phyloP scores from a whole-genome alignment of 495 filamentous ascomycete species.

The Clavariopsis aquatica region DNA sequence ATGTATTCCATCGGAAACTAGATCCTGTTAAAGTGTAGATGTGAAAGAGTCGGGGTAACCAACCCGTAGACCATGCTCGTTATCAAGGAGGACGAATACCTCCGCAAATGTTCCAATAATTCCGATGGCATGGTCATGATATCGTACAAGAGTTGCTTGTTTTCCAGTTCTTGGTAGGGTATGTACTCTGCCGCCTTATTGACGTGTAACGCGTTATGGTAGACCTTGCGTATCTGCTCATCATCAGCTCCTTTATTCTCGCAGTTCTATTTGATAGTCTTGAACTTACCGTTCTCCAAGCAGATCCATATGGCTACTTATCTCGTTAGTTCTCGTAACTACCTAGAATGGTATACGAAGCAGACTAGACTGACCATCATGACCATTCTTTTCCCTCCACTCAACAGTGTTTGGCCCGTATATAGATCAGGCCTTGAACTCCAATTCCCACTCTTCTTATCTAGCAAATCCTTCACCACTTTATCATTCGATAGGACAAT shows the following conservation, averaged over 20 bases:
- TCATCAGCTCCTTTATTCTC: background rate
- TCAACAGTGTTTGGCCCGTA: slow-evolving; percentile 13
- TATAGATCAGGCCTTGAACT: slow-evolving; percentile 37
- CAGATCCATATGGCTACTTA: slow-evolving; percentile 42
- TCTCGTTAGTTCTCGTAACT: slow-evolving; percentile 16
- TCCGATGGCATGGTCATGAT: slow-evolving; percentile 45
- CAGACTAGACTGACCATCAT: slow-evolving; percentile 21
- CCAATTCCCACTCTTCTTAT: slow-evolving; percentile 45
- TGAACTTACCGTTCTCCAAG: slow-evolving; percentile 39
- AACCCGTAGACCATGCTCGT: slow-evolving; percentile 57
- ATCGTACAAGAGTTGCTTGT: slow-evolving; percentile 52
- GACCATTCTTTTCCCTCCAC: slow-evolving; percentile 20
- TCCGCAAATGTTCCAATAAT: slow-evolving; percentile 54
- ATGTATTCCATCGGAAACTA: slow-evolving; percentile 52
- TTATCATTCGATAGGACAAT: slow-evolving; percentile 40
- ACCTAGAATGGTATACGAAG: background rate
- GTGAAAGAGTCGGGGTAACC: slow-evolving; percentile 43
- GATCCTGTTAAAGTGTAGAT: slow-evolving; percentile 49
- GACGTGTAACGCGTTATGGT: slow-evolving; percentile 52
- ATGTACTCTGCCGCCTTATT: slow-evolving; percentile 45
- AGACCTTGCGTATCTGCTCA: slow-evolving; percentile 45
- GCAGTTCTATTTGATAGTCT: background rate
- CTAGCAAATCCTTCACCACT: slow-evolving; percentile 46
- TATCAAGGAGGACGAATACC: slow-evolving; percentile 56
- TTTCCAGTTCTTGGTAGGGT: slow-evolving; percentile 56